These are phyloP conservation scores for Chenopodium suecicum DNA, from an alignment of 148 eudicot genomes.

Conservation along the genomic window DNA sequence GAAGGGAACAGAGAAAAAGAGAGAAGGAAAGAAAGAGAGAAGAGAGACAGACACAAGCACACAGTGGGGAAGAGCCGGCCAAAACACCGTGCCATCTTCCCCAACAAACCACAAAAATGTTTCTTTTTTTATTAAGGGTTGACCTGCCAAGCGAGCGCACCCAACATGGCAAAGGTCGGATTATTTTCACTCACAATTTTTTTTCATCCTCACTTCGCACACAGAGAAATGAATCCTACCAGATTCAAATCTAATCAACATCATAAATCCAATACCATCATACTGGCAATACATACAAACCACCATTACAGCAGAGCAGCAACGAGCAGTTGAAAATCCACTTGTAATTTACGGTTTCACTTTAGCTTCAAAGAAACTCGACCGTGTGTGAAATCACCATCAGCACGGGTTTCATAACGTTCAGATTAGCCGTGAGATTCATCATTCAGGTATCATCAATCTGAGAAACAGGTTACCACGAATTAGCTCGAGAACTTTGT, in stretches of 20 bases:
- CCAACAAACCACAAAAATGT: slow-evolving; percentile 11
- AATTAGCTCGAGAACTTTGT: too few relatives aligned
- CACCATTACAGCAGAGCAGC: not conserved
- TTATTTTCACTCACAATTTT: not conserved
- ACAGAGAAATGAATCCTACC: slow-evolving; percentile 2
- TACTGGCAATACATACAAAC: slow-evolving; percentile 2
- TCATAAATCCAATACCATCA: not conserved
- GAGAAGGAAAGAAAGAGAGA: too few relatives aligned
- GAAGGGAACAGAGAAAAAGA: too few relatives aligned
- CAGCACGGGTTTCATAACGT: too few relatives aligned
- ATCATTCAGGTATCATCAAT: too few relatives aligned
- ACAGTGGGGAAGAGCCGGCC: slow-evolving; percentile 29
- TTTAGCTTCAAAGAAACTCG: too few relatives aligned
- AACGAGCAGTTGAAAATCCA: too few relatives aligned
- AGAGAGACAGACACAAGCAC: not conserved
- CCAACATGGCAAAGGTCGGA: slow-evolving; percentile 39
- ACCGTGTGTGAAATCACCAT: too few relatives aligned
- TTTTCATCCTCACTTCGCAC: not conserved
- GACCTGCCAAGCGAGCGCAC: slow-evolving; percentile 49
- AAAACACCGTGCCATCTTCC: slow-evolving; percentile 33
- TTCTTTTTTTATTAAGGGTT: slow-evolving; percentile 16
- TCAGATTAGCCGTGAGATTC: too few relatives aligned
- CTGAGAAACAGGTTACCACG: too few relatives aligned
- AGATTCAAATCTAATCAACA: slow-evolving; percentile 15
- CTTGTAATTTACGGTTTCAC: too few relatives aligned